These are phyloP conservation scores for Lentinula sp. DNA, from an alignment of 768 basidiomycete species.

Conservation along the genomic window DNA sequence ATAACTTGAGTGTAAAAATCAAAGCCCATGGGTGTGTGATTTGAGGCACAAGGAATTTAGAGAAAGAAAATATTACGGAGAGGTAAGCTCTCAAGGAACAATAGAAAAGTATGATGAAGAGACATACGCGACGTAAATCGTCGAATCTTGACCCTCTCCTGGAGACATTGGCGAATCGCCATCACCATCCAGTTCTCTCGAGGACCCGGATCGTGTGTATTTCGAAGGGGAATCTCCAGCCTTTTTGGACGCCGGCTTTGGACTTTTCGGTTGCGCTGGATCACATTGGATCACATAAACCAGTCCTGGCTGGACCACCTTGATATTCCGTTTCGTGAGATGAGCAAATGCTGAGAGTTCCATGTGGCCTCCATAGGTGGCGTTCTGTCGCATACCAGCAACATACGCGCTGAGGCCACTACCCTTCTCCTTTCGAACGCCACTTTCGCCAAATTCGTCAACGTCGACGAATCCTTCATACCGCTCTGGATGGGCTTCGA, in stretches of 20 bases:
- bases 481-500: conserved; percentile 57
- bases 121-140: conserved; percentile 84
- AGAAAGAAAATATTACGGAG: neutral
- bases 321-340: conserved; percentile 70
- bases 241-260: conserved; percentile 13
- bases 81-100: conserved; percentile 4
- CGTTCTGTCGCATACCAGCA: conserved; percentile 19
- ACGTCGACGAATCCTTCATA: conserved; percentile 87
- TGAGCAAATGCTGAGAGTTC: conserved; percentile 93
- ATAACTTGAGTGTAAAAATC: conserved; percentile 42
- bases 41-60: neutral
- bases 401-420: conserved; percentile 1
- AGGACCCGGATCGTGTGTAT: conserved; percentile 9
- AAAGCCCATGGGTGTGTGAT: neutral
- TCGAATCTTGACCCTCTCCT: conserved; percentile 21
- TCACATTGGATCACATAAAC: conserved; percentile 87
- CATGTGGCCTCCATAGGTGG: conserved; percentile 89
- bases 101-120: conserved; percentile 7
- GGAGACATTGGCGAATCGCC: conserved; percentile 10
- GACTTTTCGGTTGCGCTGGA: conserved; percentile 10
- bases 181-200: conserved; percentile 20
- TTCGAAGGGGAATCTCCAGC: conserved; percentile 15
- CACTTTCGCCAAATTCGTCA: conserved; percentile 11
- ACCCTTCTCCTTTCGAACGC: conserved; percentile 6
- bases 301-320: conserved; percentile 88